Conservation (phyloP, 805 yeast genomes). For the Starmerella sirachaensis region DNA sequence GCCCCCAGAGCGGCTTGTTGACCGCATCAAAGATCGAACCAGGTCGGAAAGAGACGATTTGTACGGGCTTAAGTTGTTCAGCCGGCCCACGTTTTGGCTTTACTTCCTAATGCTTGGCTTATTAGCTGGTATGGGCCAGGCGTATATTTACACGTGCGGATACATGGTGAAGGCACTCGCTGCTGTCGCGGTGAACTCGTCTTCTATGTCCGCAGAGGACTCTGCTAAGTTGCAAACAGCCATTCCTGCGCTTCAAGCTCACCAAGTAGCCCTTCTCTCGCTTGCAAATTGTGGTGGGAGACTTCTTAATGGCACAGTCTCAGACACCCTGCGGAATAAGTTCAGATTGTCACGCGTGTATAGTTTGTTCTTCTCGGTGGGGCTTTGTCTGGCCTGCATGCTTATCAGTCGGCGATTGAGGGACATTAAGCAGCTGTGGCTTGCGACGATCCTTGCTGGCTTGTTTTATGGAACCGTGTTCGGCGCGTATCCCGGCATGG, state of each 20-base stretch:
- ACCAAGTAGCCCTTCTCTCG: conserved; percentile 63
- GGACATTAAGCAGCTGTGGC: conserved; percentile 31
- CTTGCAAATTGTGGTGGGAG: conserved; percentile 57
- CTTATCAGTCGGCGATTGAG: conserved; percentile 23
- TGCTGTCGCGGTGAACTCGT: conserved; percentile 9
- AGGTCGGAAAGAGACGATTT: conserved; percentile 9
- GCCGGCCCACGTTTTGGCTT: conserved; percentile 36
- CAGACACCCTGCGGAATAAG: conserved; percentile 45
- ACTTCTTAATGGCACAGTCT: conserved; percentile 47
- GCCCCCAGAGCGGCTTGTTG: conserved; percentile 12
- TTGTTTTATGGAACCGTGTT: conserved; percentile 62
- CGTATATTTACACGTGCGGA: conserved; percentile 66
- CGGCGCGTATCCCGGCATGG: conserved; percentile 62
- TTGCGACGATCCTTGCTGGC: conserved; percentile 48
- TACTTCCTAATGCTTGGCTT: conserved; percentile 42
- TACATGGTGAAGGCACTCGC: conserved; percentile 46
- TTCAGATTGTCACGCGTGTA: conserved; percentile 36
- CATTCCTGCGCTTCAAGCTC: conserved; percentile 39
- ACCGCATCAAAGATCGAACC: conserved; percentile 14
- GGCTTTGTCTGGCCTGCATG: conserved; percentile 41
- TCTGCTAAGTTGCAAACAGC: conserved; percentile 1
- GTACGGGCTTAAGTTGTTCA: conserved; percentile 22
- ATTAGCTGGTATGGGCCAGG: conserved; percentile 56
- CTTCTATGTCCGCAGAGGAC: neutral
- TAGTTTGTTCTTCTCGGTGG: conserved; percentile 43